Conservation (phyloP, 2,329 filamentous ascomycete species). For the Pseudogymnoascus sp. region DNA sequence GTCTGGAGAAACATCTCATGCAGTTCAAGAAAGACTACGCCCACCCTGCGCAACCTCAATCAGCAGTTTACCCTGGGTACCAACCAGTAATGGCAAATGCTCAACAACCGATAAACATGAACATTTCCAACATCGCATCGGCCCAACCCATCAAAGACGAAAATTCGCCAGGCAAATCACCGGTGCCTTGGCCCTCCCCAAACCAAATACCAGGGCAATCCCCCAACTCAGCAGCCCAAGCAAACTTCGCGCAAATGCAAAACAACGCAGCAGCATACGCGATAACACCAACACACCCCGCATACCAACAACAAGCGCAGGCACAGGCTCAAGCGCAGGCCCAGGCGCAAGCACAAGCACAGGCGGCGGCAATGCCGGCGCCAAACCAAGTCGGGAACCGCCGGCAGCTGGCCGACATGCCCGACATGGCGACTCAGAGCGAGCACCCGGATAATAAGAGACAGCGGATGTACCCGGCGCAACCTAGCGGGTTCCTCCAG, state of each 20-base stretch:
- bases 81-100: constrained; percentile 12
- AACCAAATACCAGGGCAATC: constrained; percentile 24
- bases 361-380: background rate
- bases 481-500: constrained; percentile 18
- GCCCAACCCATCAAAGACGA: constrained; percentile 26
- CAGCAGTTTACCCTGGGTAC: constrained; percentile 19
- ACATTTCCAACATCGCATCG: constrained; percentile 23
- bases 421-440: constrained; percentile 13
- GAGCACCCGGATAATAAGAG: constrained; percentile 27
- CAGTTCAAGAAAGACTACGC: constrained; percentile 61
- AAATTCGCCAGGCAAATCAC: constrained; percentile 26
- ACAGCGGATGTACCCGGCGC: constrained; percentile 25
- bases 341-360: constrained; percentile 9
- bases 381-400: constrained; percentile 1
- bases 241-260: constrained; percentile 23
- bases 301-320: constrained; percentile 14
- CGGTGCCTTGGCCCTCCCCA: constrained; percentile 27
- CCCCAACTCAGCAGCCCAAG: constrained; percentile 18
- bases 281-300: constrained; percentile 21
- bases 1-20: constrained; percentile 82
- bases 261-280: constrained; percentile 20
- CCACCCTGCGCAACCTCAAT: constrained; percentile 13
- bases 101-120: constrained; percentile 22
- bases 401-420: background rate
- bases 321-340: background rate